Evolutionary conservation across 331 rosid genomes (phyloP), one percentile per base, ranked within the genome.

Genomic region (Rosa hybrid): DNA sequence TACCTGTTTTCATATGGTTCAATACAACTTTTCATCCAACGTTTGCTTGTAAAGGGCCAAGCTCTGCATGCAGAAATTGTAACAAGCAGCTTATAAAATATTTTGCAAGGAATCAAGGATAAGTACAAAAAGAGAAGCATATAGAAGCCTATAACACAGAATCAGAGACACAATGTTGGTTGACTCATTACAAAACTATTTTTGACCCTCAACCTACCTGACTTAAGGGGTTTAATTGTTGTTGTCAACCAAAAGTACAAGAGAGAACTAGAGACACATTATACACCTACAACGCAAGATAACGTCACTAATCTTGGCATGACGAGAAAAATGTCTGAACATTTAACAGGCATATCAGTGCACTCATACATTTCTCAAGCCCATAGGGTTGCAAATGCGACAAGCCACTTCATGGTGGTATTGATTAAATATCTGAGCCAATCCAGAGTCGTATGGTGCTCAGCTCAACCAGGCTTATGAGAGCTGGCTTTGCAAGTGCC

Each of bases 31-130:
- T 34, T 34, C 57, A 68, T 81, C 84, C 77, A 81, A 60, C 39
- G 68, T 75, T 46, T 81, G 81, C 77, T 71, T 81, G 84, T 76
- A 81, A 68, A 59, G 53, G 45, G 81, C 81, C 69, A 81, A 44
- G 34, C 18, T 20, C 84, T 76, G 81, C 84, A 27, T 2, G 56
- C 18, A 68, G 23, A 76, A 25, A 75, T 45, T 20, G 38, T n/a
- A 16, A 46, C 17, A 46, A 76, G 48, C 53, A 74, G 68, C 18
- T 51, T 71, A 62, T 63, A 64, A 51, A 51, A 49, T 51, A 50
- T 23, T 11, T 30, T 38, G 46, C 23, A 72, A 49, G 63, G 11
- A 20, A 8, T 3, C 38, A 60, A 60, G 11, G 39, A 12, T 14
- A 34, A 63, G 64, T 2, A 1, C 13, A 30, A 60, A 59, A 62